These are phyloP conservation scores for Fusarium tricinctum DNA, from an alignment of 2,329 filamentous ascomycete species.

Conservation along the genomic window DNA sequence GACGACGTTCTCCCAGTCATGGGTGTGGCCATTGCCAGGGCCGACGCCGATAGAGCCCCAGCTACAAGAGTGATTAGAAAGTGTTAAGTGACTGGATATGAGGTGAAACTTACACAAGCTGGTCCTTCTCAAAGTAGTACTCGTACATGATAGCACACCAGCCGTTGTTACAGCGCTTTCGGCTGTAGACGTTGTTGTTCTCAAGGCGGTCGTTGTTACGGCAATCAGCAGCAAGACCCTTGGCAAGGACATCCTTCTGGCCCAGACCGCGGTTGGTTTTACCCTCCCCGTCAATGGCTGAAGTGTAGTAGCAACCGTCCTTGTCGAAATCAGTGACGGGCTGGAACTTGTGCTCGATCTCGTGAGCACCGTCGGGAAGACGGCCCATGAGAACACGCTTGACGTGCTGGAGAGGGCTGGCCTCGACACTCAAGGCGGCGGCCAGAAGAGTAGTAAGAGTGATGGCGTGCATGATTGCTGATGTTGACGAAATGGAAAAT, in stretches of 20 bases:
- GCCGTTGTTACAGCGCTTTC: constrained; percentile 53
- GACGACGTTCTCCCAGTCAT: constrained; percentile 37
- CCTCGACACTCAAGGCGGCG: constrained; percentile 16
- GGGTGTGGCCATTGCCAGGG: constrained; percentile 16
- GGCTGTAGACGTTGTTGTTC: constrained; percentile 52
- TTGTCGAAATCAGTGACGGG: constrained; percentile 57
- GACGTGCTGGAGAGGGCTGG: constrained; percentile 3
- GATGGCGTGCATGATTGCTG: constrained; percentile 10
- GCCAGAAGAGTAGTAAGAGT: constrained; percentile 8
- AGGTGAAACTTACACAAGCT: constrained; percentile 5
- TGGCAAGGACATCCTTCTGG: constrained; percentile 15
- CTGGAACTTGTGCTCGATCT: constrained; percentile 55
- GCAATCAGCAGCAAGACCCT: constrained; percentile 39
- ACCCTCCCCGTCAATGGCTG: constrained; percentile 58
- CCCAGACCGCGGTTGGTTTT: constrained; percentile 46
- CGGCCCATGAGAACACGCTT: constrained; percentile 29
- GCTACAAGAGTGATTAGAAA: neutral
- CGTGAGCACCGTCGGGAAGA: constrained; percentile 48
- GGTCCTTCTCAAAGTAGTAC: constrained; percentile 34
- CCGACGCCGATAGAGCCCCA: constrained; percentile 24
- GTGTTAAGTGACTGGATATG: accelerated
- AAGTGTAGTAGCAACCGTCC: constrained; percentile 61
- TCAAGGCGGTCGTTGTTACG: constrained; percentile 47
- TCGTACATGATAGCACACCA: constrained; percentile 53
- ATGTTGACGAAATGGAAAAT: too few relatives aligned